phyloP scores from a whole-genome alignment of 805 yeast genomes.

The Teunomyces atbi region DNA sequence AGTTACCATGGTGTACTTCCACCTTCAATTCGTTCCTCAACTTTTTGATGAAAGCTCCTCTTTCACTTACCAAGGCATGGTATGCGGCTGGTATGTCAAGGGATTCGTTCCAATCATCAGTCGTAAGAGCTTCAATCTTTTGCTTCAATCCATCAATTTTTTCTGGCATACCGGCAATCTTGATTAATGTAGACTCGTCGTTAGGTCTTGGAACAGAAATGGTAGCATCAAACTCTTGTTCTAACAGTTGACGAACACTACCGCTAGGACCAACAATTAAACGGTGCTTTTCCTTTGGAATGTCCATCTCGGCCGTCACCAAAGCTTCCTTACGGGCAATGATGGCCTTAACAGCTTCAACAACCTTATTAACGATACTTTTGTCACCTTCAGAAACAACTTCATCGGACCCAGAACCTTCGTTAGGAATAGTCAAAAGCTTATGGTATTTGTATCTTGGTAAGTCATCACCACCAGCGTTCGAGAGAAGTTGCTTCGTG shows the following conservation, averaged over 20 bases:
- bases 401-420: conserved; percentile 54
- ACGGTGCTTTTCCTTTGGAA: conserved; percentile 74
- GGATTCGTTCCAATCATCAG: conserved; percentile 54
- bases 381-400: conserved; percentile 75
- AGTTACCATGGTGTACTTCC: conserved; percentile 58
- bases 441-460: conserved; percentile 48
- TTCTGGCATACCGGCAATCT: conserved; percentile 65
- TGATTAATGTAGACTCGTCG: conserved; percentile 49
- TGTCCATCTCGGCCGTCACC: conserved; percentile 47
- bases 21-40: conserved; percentile 53
- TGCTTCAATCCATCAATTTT: conserved; percentile 61
- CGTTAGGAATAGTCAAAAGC: conserved; percentile 67
- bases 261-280: conserved; percentile 83
- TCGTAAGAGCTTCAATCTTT: conserved; percentile 58
- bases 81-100: conserved; percentile 56
- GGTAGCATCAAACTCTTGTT: conserved; percentile 62
- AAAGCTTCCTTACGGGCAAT: conserved; percentile 65
- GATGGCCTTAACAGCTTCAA: conserved; percentile 58
- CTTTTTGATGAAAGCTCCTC: conserved; percentile 60
- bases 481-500: conserved; percentile 67
- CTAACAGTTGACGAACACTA: conserved; percentile 64
- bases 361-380: conserved; percentile 64
- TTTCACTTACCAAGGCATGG: conserved; percentile 63
- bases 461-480: conserved; percentile 66
- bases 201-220: conserved; percentile 66